These are phyloP conservation scores for Colletotrichum tamarilloi DNA, from an alignment of 2,329 filamentous ascomycete genomes.

Conservation along the genomic window DNA sequence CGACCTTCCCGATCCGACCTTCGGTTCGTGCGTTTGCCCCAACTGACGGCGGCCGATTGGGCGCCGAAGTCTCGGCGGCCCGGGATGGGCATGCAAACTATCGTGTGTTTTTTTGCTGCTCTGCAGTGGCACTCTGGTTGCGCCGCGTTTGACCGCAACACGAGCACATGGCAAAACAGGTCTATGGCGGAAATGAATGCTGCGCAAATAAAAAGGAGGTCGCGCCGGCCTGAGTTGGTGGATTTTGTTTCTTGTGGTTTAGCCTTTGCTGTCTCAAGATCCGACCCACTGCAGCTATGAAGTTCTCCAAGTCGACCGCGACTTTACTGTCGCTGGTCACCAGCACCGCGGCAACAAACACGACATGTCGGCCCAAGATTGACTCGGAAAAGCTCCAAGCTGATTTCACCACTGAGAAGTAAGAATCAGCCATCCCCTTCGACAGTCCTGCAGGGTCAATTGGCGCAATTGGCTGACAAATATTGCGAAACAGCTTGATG, in stretches of 20 bases:
- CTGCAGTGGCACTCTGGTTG: not conserved
- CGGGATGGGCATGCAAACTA: conserved; percentile 27
- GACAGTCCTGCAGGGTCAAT: not conserved
- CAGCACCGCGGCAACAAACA: conserved; percentile 2
- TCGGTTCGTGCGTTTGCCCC: conserved; percentile 6
- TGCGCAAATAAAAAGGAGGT: not conserved
- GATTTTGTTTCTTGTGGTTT: too few species aligned
- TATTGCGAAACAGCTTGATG: conserved; percentile 49
- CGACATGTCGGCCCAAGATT: conserved; percentile 34
- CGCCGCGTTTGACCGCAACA: not conserved
- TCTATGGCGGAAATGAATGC: not conserved
- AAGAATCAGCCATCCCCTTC: not conserved
- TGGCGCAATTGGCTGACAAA: not conserved
- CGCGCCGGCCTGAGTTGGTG: too few species aligned
- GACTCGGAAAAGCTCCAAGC: conserved; percentile 35
- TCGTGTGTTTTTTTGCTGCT: not conserved
- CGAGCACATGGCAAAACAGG: not conserved
- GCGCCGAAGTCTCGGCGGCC: conserved; percentile 17
- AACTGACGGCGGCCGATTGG: conserved; percentile 23
- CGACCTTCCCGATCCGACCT: conserved; percentile 33
- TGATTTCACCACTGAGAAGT: conserved; percentile 36
- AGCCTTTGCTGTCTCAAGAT: not conserved
- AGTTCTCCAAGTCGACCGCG: conserved; percentile 26
- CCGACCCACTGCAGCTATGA: conserved; percentile 19
- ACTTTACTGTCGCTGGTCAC: conserved; percentile 32